Conservation (phyloP, 495 filamentous ascomycete species). For the Xylaria scruposa region DNA sequence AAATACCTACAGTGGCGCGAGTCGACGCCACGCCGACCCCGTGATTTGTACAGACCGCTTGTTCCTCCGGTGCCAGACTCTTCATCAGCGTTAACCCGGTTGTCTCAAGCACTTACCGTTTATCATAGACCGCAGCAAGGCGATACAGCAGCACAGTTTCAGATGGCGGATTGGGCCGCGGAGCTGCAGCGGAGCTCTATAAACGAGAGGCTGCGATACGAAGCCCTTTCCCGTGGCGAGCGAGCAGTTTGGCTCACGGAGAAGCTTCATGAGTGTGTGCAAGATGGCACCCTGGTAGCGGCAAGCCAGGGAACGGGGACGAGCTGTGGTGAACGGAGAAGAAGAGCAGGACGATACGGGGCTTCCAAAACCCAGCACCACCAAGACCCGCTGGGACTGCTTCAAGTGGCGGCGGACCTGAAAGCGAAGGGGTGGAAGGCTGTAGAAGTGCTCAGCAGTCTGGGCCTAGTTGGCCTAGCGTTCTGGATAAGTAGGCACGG, state of each 20-base stretch:
- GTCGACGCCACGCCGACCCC: constrained; percentile 34
- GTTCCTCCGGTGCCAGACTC: constrained; percentile 18
- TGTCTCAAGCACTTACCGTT: constrained; percentile 72
- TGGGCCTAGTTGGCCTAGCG: constrained; percentile 75
- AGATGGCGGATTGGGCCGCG: constrained; percentile 86
- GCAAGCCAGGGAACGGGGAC: constrained; percentile 27
- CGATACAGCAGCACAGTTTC: constrained; percentile 76
- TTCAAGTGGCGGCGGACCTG: constrained; percentile 73
- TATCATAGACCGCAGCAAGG: constrained; percentile 78
- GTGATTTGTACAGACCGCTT: constrained; percentile 39
- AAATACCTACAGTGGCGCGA: constrained; percentile 78
- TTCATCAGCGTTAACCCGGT: constrained; percentile 29
- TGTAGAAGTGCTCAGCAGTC: constrained; percentile 78
- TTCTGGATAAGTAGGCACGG: constrained; percentile 61
- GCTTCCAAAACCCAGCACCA: constrained; percentile 46
- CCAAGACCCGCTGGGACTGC: constrained; percentile 78
- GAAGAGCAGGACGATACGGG: constrained; percentile 31
- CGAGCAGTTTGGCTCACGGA: constrained; percentile 81
- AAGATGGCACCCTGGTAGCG: constrained; percentile 71
- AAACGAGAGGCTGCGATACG: constrained; percentile 80
- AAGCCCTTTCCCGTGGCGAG: constrained; percentile 72
- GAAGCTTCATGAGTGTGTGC: constrained; percentile 73
- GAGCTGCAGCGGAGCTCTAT: constrained; percentile 85
- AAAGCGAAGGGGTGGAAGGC: constrained; percentile 69
- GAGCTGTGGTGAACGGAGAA: constrained; percentile 16